phyloP scores from a whole-genome alignment of 148 eudicot species.

The Vaccinium myrtillus region DNA sequence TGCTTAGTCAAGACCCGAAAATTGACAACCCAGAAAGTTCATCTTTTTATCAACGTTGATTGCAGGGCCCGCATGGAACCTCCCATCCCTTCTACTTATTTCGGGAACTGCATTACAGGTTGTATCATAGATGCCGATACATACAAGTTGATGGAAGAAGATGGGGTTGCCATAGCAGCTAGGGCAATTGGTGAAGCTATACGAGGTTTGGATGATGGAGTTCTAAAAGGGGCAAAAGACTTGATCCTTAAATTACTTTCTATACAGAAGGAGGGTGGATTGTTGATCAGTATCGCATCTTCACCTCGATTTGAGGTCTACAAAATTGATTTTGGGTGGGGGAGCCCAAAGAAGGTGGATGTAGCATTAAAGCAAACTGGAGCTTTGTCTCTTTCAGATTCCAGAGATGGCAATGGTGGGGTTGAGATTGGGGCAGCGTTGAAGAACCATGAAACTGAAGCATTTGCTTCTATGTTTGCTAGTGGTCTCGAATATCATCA shows the following conservation, averaged over 20 bases:
- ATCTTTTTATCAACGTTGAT: constrained; percentile 5
- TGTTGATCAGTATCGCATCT: neutral
- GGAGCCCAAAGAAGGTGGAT: constrained; percentile 11
- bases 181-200: neutral
- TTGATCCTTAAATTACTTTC: neutral
- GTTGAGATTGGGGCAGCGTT: constrained; percentile 12
- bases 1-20: constrained; percentile 16
- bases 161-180: constrained; percentile 10
- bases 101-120: constrained; percentile 14
- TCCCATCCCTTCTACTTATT: constrained; percentile 4
- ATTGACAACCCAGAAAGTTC: neutral
- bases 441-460: constrained; percentile 9
- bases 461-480: constrained; percentile 9
- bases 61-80: constrained; percentile 18
- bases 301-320: constrained; percentile 16
- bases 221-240: constrained; percentile 5
- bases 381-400: constrained; percentile 7
- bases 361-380: neutral
- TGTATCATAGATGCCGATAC: neutral
- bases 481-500: constrained; percentile 2
- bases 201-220: neutral
- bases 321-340: constrained; percentile 17
- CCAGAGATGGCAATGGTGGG: constrained; percentile 7
- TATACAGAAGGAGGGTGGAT: neutral
- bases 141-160: constrained; percentile 4